Evolutionary conservation across 176 grass and related monocot genomes (phyloP), one percentile per base, ranked within the genome.

Genomic region (Metroxylon sagu): DNA sequence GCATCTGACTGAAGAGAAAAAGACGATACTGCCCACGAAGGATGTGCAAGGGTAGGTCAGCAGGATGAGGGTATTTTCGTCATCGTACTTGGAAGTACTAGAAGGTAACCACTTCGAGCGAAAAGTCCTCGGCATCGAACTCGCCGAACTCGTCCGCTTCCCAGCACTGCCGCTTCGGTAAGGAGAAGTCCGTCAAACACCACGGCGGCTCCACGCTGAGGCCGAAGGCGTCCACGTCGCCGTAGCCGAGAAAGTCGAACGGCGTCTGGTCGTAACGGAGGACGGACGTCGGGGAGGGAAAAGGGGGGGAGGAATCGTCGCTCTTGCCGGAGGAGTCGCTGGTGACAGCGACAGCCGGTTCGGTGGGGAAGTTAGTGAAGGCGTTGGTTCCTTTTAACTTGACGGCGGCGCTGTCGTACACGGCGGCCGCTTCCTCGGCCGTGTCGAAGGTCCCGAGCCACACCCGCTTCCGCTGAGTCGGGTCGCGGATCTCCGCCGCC

Each of bases 401-500:
- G 10, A 89, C 25, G 43, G 80, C 85, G n/a, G 77, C 80, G 57
- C 64, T 30, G 70, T 89, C 80, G 61, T 89, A 89, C 3, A 74
- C 85, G 14, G 74, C 80, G 56, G 86, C 86, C 10, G 86, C 86
- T 53, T 85, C 82, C 86, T 88, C 80, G 2, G 70, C 70, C 14
- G 76, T 74, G 61, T 74, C 61, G 71, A 74, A 74, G 6, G 71
- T 74, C 52, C 71, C 71, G 4, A 74, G 71, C 71, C 71, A 74
- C 16, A 74, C 15, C 26, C 70, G 70, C 51, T 83, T 83, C 16
- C 60, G 35, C 60, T 57, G 80, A 35, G 19, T 16, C 16, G 80
- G 77, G 64, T 84, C 85, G 43, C 85, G 85, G 68, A 89, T 89
- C 85, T 84, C 85, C 64, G 85, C 85, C 19, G 76, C 65, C 69